Evolutionary conservation across 2,329 filamentous ascomycete species (phyloP), one percentile per base, ranked within the genome.

Genomic region (Colletotrichum simmondsii): DNA sequence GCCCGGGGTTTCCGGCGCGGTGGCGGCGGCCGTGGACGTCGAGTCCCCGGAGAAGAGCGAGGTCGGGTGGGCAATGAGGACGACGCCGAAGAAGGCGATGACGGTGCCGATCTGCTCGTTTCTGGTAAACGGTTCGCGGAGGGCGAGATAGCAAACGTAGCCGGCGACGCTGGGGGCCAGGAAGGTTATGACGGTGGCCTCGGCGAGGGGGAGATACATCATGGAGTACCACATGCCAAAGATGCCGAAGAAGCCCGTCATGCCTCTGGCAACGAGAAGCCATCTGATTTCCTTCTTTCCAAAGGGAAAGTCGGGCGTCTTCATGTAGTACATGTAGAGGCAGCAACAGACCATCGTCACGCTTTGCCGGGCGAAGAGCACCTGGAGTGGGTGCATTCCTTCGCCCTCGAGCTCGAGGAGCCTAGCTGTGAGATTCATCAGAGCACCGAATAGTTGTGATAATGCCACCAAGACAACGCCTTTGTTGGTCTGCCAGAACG

Each of bases 101-200:
- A 95, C 80, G 0, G 91, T 93, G 0, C 93, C 95, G 3, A 96
- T 85, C 80, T 95, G 93, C 80, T 97, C 94, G 53, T 89, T 89
- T 28, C 90, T 87, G 2, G 93, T 94, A 79, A 96, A 98, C 0
- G 93, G 92, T 77, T 98, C 94, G 64, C 91, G 89, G 22, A 92
- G 83, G 49, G 95, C 83, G 68, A 95, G 85, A 46, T 93, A 95
- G 80, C 95, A 97, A 22, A 93, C 88, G 84, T 95, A 94, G 70
- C 94, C 94, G 24, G 94, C 90, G 6, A 97, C 87, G 16, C 92
- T 92, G 0, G 95, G 95, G 0, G 93, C 90, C 6, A 98, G 87
- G 79, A 98, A 98, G 10, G 94, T 97, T 65, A 98, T 92, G 42
- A 98, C 95, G 0, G 94, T 97, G 2, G 95, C 95, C 80, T 98